phyloP scores from a whole-genome alignment of 257 asterid genomes.

The Lithospermum erythrorhizon region DNA sequence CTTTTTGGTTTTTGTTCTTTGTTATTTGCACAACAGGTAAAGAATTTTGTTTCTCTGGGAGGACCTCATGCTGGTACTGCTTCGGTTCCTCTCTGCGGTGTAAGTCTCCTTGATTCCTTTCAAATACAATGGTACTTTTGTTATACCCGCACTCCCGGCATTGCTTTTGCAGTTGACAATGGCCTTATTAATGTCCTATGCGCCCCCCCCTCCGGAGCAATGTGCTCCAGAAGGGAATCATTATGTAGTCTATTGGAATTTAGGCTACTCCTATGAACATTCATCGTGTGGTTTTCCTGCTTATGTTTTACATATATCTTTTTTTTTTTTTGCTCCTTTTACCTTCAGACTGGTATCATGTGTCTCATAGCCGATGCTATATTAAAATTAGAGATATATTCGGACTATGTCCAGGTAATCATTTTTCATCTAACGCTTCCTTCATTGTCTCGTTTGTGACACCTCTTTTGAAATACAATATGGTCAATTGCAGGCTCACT shows the following conservation, averaged over 20 bases:
- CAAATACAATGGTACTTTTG: slow-evolving; percentile 2
- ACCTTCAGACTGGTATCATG: slow-evolving; percentile 64
- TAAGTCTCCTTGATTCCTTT: slow-evolving; percentile 29
- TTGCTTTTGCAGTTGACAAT: neutral
- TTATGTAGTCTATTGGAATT: neutral
- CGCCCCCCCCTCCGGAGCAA: neutral
- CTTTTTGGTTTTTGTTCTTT: neutral
- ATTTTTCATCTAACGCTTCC: slow-evolving; percentile 6
- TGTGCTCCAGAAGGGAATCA: neutral
- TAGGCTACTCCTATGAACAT: neutral
- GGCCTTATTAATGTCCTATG: neutral
- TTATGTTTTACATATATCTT: slow-evolving; percentile 2
- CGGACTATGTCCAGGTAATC: slow-evolving; percentile 71
- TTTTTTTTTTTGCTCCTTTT: slow-evolving; percentile 4
- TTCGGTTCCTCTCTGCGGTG: slow-evolving; percentile 96
- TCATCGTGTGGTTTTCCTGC: neutral
- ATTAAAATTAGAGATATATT: slow-evolving; percentile 62
- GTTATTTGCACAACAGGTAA: slow-evolving; percentile 38
- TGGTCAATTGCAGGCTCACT: slow-evolving; percentile 59
- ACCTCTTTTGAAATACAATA: slow-evolving; percentile 10
- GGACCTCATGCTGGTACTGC: slow-evolving; percentile 99
- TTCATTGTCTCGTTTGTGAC: neutral
- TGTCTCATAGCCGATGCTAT: slow-evolving; percentile 65
- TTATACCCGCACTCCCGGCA: neutral
- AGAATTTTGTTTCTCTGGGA: slow-evolving; percentile 71